phyloP scores from a whole-genome alignment of 169 alveolate species.

The Eimeria acervulina region DNA sequence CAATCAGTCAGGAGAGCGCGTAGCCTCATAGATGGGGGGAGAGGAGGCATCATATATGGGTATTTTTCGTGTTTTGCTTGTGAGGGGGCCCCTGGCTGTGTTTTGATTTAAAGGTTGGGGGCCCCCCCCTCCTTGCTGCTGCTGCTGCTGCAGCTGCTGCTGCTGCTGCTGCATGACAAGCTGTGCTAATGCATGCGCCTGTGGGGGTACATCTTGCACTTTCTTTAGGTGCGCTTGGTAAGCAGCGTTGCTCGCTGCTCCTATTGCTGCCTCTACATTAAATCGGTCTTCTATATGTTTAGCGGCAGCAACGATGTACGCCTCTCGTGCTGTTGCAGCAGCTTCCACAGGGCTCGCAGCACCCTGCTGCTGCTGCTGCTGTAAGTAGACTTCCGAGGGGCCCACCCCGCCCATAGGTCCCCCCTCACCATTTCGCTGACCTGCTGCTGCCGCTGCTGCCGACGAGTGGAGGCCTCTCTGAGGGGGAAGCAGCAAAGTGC shows the following conservation, averaged over 20 bases:
- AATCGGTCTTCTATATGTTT: slow-evolving; percentile 22
- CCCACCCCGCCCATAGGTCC: background rate
- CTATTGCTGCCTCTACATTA: slow-evolving; percentile 33
- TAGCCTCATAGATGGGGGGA: slow-evolving; percentile 36
- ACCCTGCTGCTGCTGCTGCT: slow-evolving; percentile 30
- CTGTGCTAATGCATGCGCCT: slow-evolving; percentile 29
- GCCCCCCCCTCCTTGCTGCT: background rate
- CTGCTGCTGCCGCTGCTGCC: slow-evolving; percentile 24
- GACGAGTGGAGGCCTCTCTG: background rate
- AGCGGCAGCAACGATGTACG: slow-evolving; percentile 30
- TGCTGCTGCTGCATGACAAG: slow-evolving; percentile 62
- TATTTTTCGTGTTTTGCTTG: background rate
- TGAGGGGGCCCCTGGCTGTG: background rate
- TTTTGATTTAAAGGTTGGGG: background rate
- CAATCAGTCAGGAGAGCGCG: slow-evolving; percentile 44
- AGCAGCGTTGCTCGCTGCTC: slow-evolving; percentile 53
- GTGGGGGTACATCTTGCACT: slow-evolving; percentile 45
- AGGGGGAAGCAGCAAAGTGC: slow-evolving; percentile 42
- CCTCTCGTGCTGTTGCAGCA: slow-evolving; percentile 35
- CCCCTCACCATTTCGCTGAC: background rate
- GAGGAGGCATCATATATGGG: slow-evolving; percentile 57
- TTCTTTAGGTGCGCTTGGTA: slow-evolving; percentile 61
- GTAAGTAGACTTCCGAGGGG: background rate
- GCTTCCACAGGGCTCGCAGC: background rate
- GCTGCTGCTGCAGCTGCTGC: slow-evolving; percentile 52